Evolutionary conservation across 768 basidiomycete species (phyloP), one percentile per base, ranked within the genome.

Genomic region (Hydnum rufescens): DNA sequence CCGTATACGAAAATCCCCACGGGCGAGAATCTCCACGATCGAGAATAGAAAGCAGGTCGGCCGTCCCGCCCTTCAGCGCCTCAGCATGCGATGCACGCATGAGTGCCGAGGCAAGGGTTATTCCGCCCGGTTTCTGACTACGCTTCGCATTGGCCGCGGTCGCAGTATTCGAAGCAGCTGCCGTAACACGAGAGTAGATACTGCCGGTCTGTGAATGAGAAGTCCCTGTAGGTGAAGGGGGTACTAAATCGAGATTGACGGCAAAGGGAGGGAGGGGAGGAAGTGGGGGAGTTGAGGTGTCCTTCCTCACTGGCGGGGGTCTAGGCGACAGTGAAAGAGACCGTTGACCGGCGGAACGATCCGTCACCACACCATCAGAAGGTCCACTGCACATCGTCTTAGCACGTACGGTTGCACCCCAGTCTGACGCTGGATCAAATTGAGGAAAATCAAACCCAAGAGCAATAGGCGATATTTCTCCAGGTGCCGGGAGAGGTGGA

Each of bases 21-120:
- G 84, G 78, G 57, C 78, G 77, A 43, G 82, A 78, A 58, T 86
- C 83, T 57, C 52, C 57, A 4, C 87, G 86, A 60, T 92, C 89
- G 52, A 96, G 71, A 62, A 99, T 93, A 59, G 87, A 81, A 55
- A 96, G 63, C 16, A 99, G 74, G 66, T 99, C 95, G 53, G 78
- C 75, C 59, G 93, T 87, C 0, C 84, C 85, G 47, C 95, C 92
- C 57, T 80, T 81, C 25, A 88, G 76, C 3, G 88, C 89, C 63
- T 97, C 93, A 2, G 92, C 82, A 63, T 99, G 92, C 1, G 89
- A 92, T 0, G 93, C 93, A 23, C 87, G 86, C 42, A 92, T 78
- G 30, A 99, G 72, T 2, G 89, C 89, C 54, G 83, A 88, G 32
- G 81, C 87, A n/a, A 96, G 71, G 75, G 46, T 54, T 23, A 55